Conservation (phyloP, 495 filamentous ascomycete genomes). For the Letharia columbiana region DNA sequence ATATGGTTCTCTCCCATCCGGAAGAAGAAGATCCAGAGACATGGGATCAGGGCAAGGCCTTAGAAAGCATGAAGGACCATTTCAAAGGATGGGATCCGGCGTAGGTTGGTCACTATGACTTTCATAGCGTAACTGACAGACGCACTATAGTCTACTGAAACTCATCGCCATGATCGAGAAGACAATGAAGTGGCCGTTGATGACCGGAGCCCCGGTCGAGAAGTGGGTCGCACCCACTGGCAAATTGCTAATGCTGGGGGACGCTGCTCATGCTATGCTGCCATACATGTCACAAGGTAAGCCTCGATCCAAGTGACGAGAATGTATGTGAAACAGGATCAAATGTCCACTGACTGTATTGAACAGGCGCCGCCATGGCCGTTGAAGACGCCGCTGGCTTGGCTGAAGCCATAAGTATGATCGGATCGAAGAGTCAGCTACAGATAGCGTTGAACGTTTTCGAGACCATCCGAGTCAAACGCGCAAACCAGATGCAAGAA, state of each 20-base stretch:
- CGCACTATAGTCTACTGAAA: slow-evolving; percentile 27
- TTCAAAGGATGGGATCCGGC: slow-evolving; percentile 4
- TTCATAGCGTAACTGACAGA: background rate
- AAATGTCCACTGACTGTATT: background rate
- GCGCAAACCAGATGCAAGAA: slow-evolving; percentile 42
- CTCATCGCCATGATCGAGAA: slow-evolving; percentile 34
- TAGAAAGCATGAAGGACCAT: slow-evolving; percentile 19
- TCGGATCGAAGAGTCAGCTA: slow-evolving; percentile 17
- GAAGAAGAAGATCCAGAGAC: slow-evolving; percentile 33
- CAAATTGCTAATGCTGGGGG: slow-evolving; percentile 36
- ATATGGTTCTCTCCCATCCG: slow-evolving; percentile 43
- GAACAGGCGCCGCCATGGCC: slow-evolving; percentile 27
- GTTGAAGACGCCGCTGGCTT: background rate
- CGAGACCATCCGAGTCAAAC: slow-evolving; percentile 38
- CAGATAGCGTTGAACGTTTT: slow-evolving; percentile 38
- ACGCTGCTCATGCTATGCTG: slow-evolving; percentile 46
- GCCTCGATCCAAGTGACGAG: background rate
- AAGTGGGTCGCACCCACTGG: slow-evolving; percentile 30
- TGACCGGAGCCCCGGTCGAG: slow-evolving; percentile 28
- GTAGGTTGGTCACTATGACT: background rate
- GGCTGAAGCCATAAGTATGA: slow-evolving; percentile 27
- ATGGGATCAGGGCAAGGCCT: slow-evolving; percentile 30
- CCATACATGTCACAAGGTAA: slow-evolving; percentile 41
- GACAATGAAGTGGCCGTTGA: slow-evolving; percentile 36
- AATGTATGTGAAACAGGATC: background rate